Evolutionary conservation across 371 early-diverging fungal species (phyloP).

Genomic region (Mucor racemosus): DNA sequence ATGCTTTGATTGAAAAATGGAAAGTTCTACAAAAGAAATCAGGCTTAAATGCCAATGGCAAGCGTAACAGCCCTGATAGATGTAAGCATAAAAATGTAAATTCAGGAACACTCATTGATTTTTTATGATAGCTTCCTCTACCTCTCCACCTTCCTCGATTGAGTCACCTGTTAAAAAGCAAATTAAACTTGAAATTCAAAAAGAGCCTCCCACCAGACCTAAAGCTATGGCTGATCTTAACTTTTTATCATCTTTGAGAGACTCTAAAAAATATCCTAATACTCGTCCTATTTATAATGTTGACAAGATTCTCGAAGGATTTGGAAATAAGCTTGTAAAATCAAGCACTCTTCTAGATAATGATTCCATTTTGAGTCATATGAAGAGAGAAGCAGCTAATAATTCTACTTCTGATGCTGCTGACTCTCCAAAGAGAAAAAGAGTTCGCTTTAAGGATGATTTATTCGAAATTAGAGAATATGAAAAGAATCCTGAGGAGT

Average conservation of each 20-base stretch:
- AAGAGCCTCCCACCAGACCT: slow-evolving; percentile 30
- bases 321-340: background rate
- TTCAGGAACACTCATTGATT: background rate
- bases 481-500: slow-evolving; percentile 33
- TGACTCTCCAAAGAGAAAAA: slow-evolving; percentile 14
- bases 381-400: background rate
- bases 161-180: slow-evolving; percentile 4
- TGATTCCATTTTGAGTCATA: background rate
- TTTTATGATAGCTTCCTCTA: background rate
- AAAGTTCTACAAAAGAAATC: slow-evolving; percentile 9
- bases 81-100: background rate
- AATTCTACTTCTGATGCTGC: background rate
- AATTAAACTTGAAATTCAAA: slow-evolving; percentile 30
- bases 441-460: slow-evolving; percentile 31
- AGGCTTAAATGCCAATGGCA: background rate
- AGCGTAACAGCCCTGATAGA: slow-evolving; percentile 13
- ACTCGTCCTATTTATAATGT: slow-evolving; percentile 22
- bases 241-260: slow-evolving; percentile 16
- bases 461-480: slow-evolving; percentile 30
- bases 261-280: slow-evolving; percentile 7
- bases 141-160: background rate
- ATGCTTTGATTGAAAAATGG: slow-evolving; percentile 8
- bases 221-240: slow-evolving; percentile 22
- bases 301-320: slow-evolving; percentile 8
- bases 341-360: background rate